Evolutionary conservation across 768 basidiomycete species (phyloP), one percentile per base, ranked within the genome.

Genomic region (Tricholoma matsutake): DNA sequence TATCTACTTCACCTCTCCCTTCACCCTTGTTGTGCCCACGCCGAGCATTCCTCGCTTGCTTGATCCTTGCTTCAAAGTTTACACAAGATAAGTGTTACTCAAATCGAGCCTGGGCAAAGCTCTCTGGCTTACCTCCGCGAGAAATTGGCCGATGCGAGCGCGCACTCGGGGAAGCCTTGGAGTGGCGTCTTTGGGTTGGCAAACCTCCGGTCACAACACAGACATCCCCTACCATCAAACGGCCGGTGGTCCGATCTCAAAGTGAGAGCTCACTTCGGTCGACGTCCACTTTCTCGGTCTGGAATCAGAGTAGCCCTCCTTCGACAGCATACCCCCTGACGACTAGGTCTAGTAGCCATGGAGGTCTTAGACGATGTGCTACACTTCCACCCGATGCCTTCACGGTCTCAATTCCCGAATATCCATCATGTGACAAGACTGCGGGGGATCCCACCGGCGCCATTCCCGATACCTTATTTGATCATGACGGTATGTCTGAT

Each of bases 111-210:
- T 97, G 96, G 96, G 91, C 92, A 1, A 94, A 95, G 68, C 82
- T 98, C 6, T 91, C 91, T n/a, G 94, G 94, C 16, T 81, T 98
- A 2, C 85, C 88, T 0, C 86, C 92, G 4, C 77, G 86, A 43
- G 95, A 98, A 78, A 91, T 98, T 56, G 87, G 92, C 39, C 84
- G 86, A 16, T 95, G 93, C 69, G 96, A 98, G 73, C 86, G 91
- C 22, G 91, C 91, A 0, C 84, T 98, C 43, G 91, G 94, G 22
- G 86, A 87, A 70, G 88, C 92, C 8, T 83, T 96, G 18, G 87
- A 88, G 62, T 96, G 92, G 92, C 84, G 91, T n/a, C 84, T 96
- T 22, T 95, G 93, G 92, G 92, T 96, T 41, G 92, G 92, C 59
- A 93, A 93, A 74, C 75, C 79, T 59, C 67, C 81, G 51, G 57